Evolutionary conservation across 352 stramenopile genomes (phyloP), one percentile per base, ranked within the genome.

Genomic region (Phytopythium sindhum): DNA sequence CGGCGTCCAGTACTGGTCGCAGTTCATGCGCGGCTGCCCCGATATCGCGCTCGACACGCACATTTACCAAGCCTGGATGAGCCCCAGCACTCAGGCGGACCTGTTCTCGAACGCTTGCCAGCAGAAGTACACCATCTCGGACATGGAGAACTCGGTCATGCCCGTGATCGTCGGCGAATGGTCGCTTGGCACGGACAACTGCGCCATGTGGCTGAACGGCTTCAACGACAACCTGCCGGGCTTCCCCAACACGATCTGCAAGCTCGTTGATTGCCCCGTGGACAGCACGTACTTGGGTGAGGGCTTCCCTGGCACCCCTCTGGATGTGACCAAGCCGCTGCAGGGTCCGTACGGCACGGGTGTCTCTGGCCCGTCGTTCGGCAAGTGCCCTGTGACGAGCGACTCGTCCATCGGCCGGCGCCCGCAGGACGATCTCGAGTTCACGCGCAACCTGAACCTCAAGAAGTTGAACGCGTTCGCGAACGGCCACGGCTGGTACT

Each of bases 141-240:
- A 77, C 21, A 98, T 98, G 90, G 95, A 98, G 70, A 87, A 91
- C 55, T 81, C 75, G 37, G 88, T 97, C 67, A 97, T 97, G 72
- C 93, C 94, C 7, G 90, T 98, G 5, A 91, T 98, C 66, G 93
- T 98, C 33, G 96, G 96, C 57, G 96, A 98, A 75, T 98, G 93
- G 93, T 97, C 84, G 56, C 75, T 98, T 5, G 84, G 71, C 24
- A 93, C 84, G 2, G 82, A 93, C 68, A 91, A 91, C 70, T 93
- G 84, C 57, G 81, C 75, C 14, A 91, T 93, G 84, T 93, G 84
- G 84, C 71, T 93, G 42, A 93, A 93, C 57, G 84, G 84, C 50
- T 93, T 91, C 68, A 91, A 95, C 62, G 84, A 93, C 72, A 97
- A 97, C 70, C 69, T 98, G 26, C 90, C 92, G 14, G 92, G 92